Conservation (phyloP, 352 stramenopile species). For the Phytophthora idaei region DNA sequence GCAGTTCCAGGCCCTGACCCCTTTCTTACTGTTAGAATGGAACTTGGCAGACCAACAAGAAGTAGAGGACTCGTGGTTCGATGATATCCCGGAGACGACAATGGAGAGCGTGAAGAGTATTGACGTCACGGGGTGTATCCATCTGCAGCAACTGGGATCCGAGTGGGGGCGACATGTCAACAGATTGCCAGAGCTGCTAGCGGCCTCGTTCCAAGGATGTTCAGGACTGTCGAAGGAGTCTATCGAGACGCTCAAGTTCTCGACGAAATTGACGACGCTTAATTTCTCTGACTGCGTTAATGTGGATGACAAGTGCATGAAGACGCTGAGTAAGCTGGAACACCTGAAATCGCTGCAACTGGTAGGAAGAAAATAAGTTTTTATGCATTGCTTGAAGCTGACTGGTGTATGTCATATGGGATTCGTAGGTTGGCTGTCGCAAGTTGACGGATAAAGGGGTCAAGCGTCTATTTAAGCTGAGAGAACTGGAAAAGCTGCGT, state of each 20-base stretch:
- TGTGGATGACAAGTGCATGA: constrained; percentile 61
- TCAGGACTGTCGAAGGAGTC: constrained; percentile 44
- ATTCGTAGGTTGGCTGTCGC: constrained; percentile 51
- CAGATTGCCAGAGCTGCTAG: constrained; percentile 56
- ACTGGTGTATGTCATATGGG: constrained; percentile 1
- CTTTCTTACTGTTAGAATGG: constrained; percentile 69
- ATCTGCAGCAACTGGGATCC: constrained; percentile 59
- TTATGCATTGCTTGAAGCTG: neutral
- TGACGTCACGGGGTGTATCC: constrained; percentile 57
- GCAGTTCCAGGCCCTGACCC: constrained; percentile 59
- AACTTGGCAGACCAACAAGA: constrained; percentile 50
- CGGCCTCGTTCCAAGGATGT: constrained; percentile 62
- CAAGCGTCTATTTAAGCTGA: constrained; percentile 47
- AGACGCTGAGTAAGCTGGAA: constrained; percentile 43
- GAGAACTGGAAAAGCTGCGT: constrained; percentile 56
- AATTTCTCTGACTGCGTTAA: constrained; percentile 66
- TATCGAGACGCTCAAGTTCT: constrained; percentile 63
- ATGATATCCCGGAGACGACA: constrained; percentile 45
- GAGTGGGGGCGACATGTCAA: constrained; percentile 20
- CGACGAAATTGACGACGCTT: constrained; percentile 55
- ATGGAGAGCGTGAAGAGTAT: constrained; percentile 63
- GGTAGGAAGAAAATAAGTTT: constrained; percentile 34
- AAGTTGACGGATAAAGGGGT: constrained; percentile 64
- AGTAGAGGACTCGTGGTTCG: constrained; percentile 73
- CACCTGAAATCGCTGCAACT: constrained; percentile 57